phyloP scores from a whole-genome alignment of 208 protist genomes.

The Crithidia expoeki region DNA sequence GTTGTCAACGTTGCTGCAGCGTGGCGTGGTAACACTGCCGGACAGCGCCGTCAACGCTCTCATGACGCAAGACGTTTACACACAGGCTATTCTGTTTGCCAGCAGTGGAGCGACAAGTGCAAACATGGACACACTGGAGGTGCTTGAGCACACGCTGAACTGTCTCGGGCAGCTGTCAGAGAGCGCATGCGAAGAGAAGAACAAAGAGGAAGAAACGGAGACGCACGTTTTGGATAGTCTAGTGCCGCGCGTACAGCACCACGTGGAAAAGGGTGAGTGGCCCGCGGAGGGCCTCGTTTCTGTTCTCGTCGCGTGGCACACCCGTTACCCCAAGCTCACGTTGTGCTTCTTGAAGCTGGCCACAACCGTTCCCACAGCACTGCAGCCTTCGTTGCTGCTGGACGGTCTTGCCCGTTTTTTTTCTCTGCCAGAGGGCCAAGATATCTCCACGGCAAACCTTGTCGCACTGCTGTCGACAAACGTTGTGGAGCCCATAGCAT shows the following conservation, averaged over 20 bases:
- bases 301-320: constrained; percentile 41
- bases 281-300: constrained; percentile 21
- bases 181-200: background rate
- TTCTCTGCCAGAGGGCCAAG: constrained; percentile 3
- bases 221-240: constrained; percentile 2
- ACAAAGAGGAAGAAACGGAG: constrained; percentile 12
- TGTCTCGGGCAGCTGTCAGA: constrained; percentile 29
- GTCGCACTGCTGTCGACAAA: background rate
- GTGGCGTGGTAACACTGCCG: constrained; percentile 15
- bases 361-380: constrained; percentile 14
- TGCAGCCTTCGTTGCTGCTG: constrained; percentile 32
- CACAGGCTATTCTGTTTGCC: constrained; percentile 40
- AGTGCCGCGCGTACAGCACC: constrained; percentile 1
- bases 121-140: constrained; percentile 24
- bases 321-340: constrained; percentile 31
- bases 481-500: constrained; percentile 16
- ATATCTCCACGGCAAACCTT: constrained; percentile 21
- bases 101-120: constrained; percentile 8
- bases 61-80: constrained; percentile 24
- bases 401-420: constrained; percentile 26
- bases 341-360: constrained; percentile 30
- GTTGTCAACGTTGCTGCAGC: constrained; percentile 10
- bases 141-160: constrained; percentile 26
- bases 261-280: constrained; percentile 18
- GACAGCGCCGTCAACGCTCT: constrained; percentile 11